phyloP scores from a whole-genome alignment of 2,329 filamentous ascomycete genomes.

The Trichoderma atroviride region DNA sequence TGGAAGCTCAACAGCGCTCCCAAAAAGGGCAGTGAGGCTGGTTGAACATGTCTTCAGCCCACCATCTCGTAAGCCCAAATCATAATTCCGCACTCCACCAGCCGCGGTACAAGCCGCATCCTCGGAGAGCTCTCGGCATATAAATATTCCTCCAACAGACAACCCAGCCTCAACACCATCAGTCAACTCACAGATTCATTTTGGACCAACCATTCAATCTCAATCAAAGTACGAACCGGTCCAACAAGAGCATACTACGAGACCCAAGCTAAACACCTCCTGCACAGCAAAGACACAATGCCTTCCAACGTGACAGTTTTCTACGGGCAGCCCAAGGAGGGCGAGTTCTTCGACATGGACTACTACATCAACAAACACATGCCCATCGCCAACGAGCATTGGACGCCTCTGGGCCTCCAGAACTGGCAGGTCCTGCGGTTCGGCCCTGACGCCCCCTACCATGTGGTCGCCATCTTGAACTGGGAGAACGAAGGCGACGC shows the following conservation, averaged over 20 bases:
- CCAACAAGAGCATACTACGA: background rate
- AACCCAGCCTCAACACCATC: background rate
- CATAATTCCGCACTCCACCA: background rate
- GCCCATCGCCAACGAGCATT: slow-evolving; percentile 1
- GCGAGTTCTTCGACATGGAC: slow-evolving; percentile 16
- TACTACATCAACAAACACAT: slow-evolving; percentile 21
- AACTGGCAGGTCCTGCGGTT: slow-evolving; percentile 15
- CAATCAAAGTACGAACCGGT: slow-evolving; percentile 5
- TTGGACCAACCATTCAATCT: background rate
- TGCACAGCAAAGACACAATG: slow-evolving; percentile 5
- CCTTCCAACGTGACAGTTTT: slow-evolving; percentile 15
- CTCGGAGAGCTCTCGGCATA: background rate
- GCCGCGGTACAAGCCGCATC: background rate
- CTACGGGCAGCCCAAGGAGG: slow-evolving; percentile 7
- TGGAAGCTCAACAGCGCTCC: background rate
- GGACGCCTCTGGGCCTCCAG: slow-evolving; percentile 4
- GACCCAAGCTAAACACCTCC: background rate
- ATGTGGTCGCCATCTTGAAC: background rate
- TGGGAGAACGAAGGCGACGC: background rate
- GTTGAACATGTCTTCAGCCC: background rate
- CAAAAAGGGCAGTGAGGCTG: background rate
- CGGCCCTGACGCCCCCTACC: background rate
- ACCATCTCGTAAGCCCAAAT: background rate
- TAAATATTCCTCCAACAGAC: background rate
- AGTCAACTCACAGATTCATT: background rate